Conservation (phyloP, 148 eudicot genomes). For the Pouteria glomerata region DNA sequence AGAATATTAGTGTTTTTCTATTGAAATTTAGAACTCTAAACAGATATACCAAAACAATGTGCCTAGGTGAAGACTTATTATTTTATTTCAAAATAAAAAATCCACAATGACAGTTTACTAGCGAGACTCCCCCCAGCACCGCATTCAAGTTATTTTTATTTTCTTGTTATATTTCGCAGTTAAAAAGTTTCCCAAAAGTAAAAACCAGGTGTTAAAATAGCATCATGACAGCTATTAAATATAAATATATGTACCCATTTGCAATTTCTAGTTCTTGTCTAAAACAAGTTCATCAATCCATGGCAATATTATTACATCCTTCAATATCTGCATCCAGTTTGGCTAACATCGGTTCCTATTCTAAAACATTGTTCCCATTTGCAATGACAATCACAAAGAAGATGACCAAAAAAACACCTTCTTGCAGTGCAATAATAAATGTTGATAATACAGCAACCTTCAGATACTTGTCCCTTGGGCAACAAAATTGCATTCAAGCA, state of each 20-base stretch:
- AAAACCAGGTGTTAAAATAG: too few relatives aligned
- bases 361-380: not conserved
- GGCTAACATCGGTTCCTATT: constrained; percentile 2
- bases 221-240: too few relatives aligned
- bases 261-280: not conserved
- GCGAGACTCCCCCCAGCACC: too few relatives aligned
- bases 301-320: not conserved
- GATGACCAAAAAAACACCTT: not conserved
- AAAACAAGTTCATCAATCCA: not conserved
- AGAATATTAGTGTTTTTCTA: too few relatives aligned
- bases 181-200: too few relatives aligned
- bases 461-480: not conserved
- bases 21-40: too few relatives aligned
- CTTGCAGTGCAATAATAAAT: not conserved
- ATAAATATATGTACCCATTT: not conserved
- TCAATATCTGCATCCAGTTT: not conserved
- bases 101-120: too few relatives aligned
- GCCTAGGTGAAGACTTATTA: too few relatives aligned
- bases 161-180: too few relatives aligned
- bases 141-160: too few relatives aligned
- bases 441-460: constrained; percentile 2
- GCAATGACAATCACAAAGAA: not conserved
- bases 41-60: too few relatives aligned
- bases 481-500: not conserved
- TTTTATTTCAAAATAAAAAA: too few relatives aligned